phyloP scores from a whole-genome alignment of 495 filamentous ascomycete genomes.

The Penicillium subrubescens region DNA sequence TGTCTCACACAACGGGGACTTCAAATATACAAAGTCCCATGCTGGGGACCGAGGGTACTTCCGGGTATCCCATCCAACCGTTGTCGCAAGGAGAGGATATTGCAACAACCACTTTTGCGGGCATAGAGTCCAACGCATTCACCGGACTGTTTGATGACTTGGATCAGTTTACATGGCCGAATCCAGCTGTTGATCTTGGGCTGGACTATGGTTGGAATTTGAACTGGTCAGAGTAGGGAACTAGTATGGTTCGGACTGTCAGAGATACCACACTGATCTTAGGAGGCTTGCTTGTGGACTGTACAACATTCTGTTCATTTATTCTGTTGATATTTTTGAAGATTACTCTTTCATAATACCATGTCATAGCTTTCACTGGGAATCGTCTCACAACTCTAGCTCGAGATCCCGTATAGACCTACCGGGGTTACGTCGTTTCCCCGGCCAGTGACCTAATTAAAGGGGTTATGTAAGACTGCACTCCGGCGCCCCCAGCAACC shows the following conservation, averaged over 20 bases:
- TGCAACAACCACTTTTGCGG: conserved; percentile 12
- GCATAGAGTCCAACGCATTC: conserved; percentile 26
- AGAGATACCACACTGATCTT: not conserved
- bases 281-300: not conserved
- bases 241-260: no score
- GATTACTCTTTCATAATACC: not conserved
- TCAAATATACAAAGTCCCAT: conserved; percentile 4
- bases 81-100: conserved; percentile 22
- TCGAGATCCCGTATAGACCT: not conserved
- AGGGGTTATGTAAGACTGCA: conserved; percentile 30
- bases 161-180: conserved; percentile 30
- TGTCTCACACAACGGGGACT: conserved; percentile 1
- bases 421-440: not conserved
- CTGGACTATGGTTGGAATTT: conserved; percentile 45
- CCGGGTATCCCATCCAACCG: conserved; percentile 15
- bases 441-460: not conserved
- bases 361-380: not conserved
- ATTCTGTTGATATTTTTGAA: not conserved
- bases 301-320: not conserved
- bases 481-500: conserved; percentile 17
- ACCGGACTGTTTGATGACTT: conserved; percentile 27
- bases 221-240: conserved; percentile 35
- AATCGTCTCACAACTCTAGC: no score
- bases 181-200: conserved; percentile 34
- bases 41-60: not conserved